Conservation (phyloP, 2,329 filamentous ascomycete genomes). For the Leptoxyphium fumago region DNA sequence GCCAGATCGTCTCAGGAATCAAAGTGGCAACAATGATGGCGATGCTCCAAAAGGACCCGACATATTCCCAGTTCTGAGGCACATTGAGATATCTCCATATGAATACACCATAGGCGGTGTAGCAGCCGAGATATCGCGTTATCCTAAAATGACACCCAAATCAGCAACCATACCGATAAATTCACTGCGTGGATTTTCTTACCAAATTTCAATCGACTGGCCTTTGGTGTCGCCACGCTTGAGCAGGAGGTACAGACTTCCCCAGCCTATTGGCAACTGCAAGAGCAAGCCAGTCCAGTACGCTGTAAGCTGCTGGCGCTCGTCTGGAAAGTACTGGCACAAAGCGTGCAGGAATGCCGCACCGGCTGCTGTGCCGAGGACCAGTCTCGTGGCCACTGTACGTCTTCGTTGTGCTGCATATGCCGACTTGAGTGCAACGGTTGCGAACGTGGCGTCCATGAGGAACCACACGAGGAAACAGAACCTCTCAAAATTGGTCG, state of each 20-base stretch:
- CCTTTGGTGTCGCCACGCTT: conserved; percentile 21
- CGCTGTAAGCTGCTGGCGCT: conserved; percentile 26
- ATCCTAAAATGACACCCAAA: conserved; percentile 13
- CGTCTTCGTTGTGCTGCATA: conserved; percentile 13
- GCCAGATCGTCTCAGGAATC: conserved; percentile 25
- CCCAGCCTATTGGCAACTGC: conserved; percentile 26
- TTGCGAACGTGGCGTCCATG: conserved; percentile 22
- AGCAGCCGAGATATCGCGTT: conserved; percentile 25
- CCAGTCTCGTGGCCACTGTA: conserved; percentile 12
- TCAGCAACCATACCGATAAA: background rate
- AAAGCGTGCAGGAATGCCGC: conserved; percentile 17
- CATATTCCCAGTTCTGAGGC: conserved; percentile 25
- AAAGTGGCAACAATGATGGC: conserved; percentile 22
- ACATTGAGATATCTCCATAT: conserved; percentile 25
- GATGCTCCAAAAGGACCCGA: conserved; percentile 21
- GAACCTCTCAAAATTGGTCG: conserved; percentile 18
- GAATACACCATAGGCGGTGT: conserved; percentile 25
- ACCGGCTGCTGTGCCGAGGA: conserved; percentile 16
- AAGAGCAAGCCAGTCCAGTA: conserved; percentile 26
- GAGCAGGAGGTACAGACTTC: conserved; percentile 18
- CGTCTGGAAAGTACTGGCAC: conserved; percentile 21
- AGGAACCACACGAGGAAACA: conserved; percentile 26
- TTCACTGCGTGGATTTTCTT: conserved; percentile 2
- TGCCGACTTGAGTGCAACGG: conserved; percentile 18
- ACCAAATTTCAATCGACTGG: conserved; percentile 28